Conservation (phyloP, 495 filamentous ascomycete genomes). For the Hyaloscypha variabilis region DNA sequence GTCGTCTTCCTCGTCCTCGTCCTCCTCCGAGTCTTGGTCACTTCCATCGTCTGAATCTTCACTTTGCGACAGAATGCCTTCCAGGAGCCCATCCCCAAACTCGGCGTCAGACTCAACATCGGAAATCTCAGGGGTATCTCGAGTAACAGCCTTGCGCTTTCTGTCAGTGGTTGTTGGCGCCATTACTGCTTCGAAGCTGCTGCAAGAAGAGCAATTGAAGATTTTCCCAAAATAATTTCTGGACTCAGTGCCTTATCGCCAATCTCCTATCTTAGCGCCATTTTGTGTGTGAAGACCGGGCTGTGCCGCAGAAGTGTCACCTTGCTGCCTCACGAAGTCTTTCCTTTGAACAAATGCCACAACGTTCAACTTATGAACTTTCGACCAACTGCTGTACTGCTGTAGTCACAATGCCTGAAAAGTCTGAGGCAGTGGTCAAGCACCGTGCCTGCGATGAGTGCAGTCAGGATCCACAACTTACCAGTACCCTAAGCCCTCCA, state of each 20-base stretch:
- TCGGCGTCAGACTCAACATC: constrained; percentile 63
- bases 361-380: background rate
- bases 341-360: background rate
- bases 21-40: constrained; percentile 40
- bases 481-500: background rate
- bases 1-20: constrained; percentile 52
- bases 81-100: constrained; percentile 61
- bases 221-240: constrained; percentile 19
- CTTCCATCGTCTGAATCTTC: constrained; percentile 51
- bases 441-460: constrained; percentile 66
- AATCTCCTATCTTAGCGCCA: constrained; percentile 28
- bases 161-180: constrained; percentile 23
- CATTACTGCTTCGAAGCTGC: constrained; percentile 24
- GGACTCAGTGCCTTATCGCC: background rate
- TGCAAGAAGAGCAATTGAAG: constrained; percentile 13
- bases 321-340: constrained; percentile 2
- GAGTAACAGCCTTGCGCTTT: constrained; percentile 35
- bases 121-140: constrained; percentile 28
- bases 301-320: background rate
- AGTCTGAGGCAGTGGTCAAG: constrained; percentile 13
- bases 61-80: constrained; percentile 64
- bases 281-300: background rate
- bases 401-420: background rate
- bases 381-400: background rate
- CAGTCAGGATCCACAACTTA: constrained; percentile 43